These are phyloP conservation scores for Colletotrichum simmondsii DNA, from an alignment of 2,329 filamentous ascomycete genomes.

Conservation along the genomic window DNA sequence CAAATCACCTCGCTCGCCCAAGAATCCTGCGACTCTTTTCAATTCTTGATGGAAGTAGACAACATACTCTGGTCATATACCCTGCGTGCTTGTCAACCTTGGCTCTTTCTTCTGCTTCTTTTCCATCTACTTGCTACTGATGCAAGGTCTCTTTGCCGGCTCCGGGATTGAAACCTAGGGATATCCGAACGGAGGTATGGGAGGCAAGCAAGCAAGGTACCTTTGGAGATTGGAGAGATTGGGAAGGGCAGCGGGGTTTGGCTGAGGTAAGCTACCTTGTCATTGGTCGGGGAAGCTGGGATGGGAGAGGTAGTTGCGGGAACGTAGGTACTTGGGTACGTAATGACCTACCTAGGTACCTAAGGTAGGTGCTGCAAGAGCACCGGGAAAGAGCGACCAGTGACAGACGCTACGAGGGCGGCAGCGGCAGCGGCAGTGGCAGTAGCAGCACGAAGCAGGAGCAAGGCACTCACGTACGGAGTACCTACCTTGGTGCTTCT, in stretches of 20 bases:
- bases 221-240: not conserved
- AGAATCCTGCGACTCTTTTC: not conserved
- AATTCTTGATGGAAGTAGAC: not conserved
- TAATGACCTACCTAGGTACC: not conserved
- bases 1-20: not conserved
- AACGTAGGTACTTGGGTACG: not conserved
- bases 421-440: not conserved
- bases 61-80: not conserved
- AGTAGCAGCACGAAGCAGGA: not conserved
- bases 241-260: not conserved
- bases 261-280: not conserved
- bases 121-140: not conserved
- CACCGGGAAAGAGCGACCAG: not conserved
- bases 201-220: too few relatives aligned
- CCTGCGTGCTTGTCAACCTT: not conserved
- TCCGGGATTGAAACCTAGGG: not conserved
- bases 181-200: too few relatives aligned
- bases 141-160: not conserved
- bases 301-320: too few relatives aligned
- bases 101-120: not conserved
- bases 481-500: slow-evolving; percentile 43
- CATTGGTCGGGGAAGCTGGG: not conserved
- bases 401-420: not conserved
- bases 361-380: too few relatives aligned
- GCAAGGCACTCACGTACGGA: too few relatives aligned